Base-by-base conservation (phyloP, 2,329 filamentous ascomycete genomes). In the Lachnellula occidentalis region DNA sequence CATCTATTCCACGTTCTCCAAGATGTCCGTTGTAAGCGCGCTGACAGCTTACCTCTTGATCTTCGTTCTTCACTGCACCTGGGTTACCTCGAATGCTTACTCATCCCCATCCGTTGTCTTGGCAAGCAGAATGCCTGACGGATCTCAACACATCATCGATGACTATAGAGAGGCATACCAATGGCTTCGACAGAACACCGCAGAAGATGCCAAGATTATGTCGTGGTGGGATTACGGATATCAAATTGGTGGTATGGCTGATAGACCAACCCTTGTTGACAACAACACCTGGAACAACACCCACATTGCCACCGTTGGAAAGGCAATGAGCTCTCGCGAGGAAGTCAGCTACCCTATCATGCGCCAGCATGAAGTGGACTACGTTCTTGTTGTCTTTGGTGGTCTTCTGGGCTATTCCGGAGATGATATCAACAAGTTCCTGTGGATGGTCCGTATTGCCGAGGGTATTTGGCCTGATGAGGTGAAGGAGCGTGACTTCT, bases 281-380 rank as follows among this genome's bases (percentile, higher is more conserved):
- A 99, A 99, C 79, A 99, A 99, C 77, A 99, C 94, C 2, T 99
- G 94, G 94, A 99, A 99, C 79, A 99, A 99, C 78, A 99, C 94
- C 7, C 94, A 99, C 72, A 99, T 99, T 74, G 94, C 94, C 51
- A 99, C 94, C 14, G 94, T 99, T 55, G 94, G 94, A 68, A 99
- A 99, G 77, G 94, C 94, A 42, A 97, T 99, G 94, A 94, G 88
- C 75, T 96, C 92, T 7, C 81, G 89, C 45, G 94, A 99, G 73
- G 95, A 99, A 73, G 92, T 97, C 73, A 96, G 91, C 76, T 99
- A 99, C 73, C 90, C 91, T 2, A 99, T 99, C 70, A 92, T 99
- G 83, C 88, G 92, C 63, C 90, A 97, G 73, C 94, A 99, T 69
- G 94, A 99, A 74, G 94, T 99, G 3, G 92, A 99, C 74, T 99